phyloP scores from a whole-genome alignment of 169 alveolate species.

The Plasmodium yoelii region DNA sequence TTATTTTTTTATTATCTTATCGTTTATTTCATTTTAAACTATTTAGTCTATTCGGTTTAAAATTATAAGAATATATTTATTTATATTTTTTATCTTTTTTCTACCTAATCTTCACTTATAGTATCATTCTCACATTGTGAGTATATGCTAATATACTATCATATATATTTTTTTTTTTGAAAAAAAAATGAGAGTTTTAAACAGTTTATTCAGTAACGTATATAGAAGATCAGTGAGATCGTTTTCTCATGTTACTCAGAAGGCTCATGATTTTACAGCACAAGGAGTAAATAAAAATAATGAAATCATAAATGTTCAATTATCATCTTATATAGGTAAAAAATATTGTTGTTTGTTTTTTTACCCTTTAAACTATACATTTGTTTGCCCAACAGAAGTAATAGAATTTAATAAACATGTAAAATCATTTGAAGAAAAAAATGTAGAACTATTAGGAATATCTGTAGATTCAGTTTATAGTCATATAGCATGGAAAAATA shows the following conservation, averaged over 20 bases:
- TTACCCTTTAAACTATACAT: slow-evolving; percentile 87
- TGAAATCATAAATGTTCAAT: slow-evolving; percentile 77
- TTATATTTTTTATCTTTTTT: too few relatives aligned
- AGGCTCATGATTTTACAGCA: slow-evolving; percentile 80
- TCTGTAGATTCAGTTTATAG: slow-evolving; percentile 86
- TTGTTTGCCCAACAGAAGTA: slow-evolving; percentile 88
- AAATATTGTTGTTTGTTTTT: slow-evolving; percentile 82
- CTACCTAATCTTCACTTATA: too few relatives aligned
- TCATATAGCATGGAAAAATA: slow-evolving; percentile 86
- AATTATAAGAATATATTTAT: too few relatives aligned
- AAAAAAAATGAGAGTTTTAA: slow-evolving; percentile 16
- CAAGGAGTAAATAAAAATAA: slow-evolving; percentile 78
- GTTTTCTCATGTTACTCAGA: slow-evolving; percentile 78
- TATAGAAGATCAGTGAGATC: slow-evolving; percentile 25
- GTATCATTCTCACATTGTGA: too few relatives aligned
- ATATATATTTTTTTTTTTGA: too few relatives aligned
- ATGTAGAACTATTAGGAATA: slow-evolving; percentile 84
- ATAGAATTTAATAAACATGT: slow-evolving; percentile 83
- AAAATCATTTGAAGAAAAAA: slow-evolving; percentile 79
- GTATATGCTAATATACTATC: too few relatives aligned
- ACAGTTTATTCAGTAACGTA: neutral
- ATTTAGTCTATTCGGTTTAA: too few relatives aligned
- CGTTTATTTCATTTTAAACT: too few relatives aligned
- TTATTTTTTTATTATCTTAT: too few relatives aligned
- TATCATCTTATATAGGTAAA: slow-evolving; percentile 78